Evolutionary conservation across 257 asterid genomes (phyloP).

Genomic region (Eucommia ulmoides): DNA sequence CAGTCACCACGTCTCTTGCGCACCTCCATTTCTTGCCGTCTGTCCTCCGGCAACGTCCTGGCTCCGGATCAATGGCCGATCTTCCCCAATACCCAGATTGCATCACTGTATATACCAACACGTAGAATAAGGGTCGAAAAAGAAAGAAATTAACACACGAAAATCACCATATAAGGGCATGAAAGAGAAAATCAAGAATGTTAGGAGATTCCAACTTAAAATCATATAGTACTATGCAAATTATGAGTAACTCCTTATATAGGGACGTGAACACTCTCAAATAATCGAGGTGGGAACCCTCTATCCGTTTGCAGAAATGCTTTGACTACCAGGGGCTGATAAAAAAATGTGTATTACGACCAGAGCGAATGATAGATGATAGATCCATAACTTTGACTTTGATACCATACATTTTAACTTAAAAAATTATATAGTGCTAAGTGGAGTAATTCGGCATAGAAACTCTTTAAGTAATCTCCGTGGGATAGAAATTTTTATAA

Average conservation of each 20-base stretch:
- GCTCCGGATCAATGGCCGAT: conserved; percentile 90
- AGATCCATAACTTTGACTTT: background rate
- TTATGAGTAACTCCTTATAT: background rate
- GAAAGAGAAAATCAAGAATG: too few relatives aligned
- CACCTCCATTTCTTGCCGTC: conserved; percentile 99
- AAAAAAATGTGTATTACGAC: too few relatives aligned
- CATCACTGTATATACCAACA: conserved; percentile 30
- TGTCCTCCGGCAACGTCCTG: conserved; percentile 91
- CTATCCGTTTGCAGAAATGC: too few relatives aligned
- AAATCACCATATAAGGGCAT: background rate
- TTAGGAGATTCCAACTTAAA: too few relatives aligned
- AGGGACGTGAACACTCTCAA: background rate
- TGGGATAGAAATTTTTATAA: background rate
- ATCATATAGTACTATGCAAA: too few relatives aligned
- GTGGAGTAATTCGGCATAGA: background rate
- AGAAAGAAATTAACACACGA: background rate
- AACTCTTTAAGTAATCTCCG: background rate
- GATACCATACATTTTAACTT: background rate
- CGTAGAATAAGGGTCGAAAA: too few relatives aligned
- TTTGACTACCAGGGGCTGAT: too few relatives aligned
- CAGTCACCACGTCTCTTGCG: conserved; percentile 80
- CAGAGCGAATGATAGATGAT: background rate
- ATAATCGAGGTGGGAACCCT: background rate
- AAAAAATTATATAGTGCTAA: too few relatives aligned
- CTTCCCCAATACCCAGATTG: conserved; percentile 77